A percentile compares a stretch with the other conserved stretches of the same genome.
Conservation (phyloP, 2,329 filamentous ascomycete genomes). For the Mycogone perniciosa region DNA sequence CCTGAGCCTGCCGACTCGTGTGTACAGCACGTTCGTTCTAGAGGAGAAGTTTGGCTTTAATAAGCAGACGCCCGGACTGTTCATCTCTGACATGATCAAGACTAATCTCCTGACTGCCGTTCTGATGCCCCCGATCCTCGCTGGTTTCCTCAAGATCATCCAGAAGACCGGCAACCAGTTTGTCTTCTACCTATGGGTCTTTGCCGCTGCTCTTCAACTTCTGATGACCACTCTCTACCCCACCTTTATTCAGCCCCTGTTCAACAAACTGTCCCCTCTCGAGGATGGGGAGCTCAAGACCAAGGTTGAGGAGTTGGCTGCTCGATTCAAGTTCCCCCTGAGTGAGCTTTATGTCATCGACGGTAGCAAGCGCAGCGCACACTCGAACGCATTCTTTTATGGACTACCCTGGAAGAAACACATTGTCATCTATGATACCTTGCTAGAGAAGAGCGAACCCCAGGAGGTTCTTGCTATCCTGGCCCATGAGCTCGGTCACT, state of each 20-base stretch:
- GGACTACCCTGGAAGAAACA: slow-evolving; percentile 99
- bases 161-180: slow-evolving; percentile 90
- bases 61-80: slow-evolving; percentile 88
- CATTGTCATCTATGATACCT: slow-evolving; percentile 97
- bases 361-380: slow-evolving; percentile 77
- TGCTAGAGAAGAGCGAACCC: slow-evolving; percentile 90
- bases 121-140: slow-evolving; percentile 80
- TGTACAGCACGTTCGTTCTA: slow-evolving; percentile 93
- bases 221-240: slow-evolving; percentile 97
- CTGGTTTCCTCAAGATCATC: slow-evolving; percentile 88
- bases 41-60: slow-evolving; percentile 99
- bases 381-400: slow-evolving; percentile 93
- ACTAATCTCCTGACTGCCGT: slow-evolving; percentile 73
- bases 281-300: slow-evolving; percentile 83
- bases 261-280: slow-evolving; percentile 96
- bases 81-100: slow-evolving; percentile 87
- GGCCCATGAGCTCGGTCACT: slow-evolving; percentile 94
- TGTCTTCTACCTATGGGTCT: slow-evolving; percentile 97
- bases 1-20: slow-evolving; percentile 70
- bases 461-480: slow-evolving; percentile 92
- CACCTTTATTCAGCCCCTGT: slow-evolving; percentile 85
- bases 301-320: slow-evolving; percentile 76
- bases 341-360: slow-evolving; percentile 92
- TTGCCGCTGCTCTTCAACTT: slow-evolving; percentile 81
- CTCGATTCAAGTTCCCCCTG: slow-evolving; percentile 82